A percentile compares a stretch with the other conserved stretches of the same genome.
Evolutionary conservation across 495 filamentous ascomycete species (phyloP).

Genomic region (Cercophora newfieldiana): DNA sequence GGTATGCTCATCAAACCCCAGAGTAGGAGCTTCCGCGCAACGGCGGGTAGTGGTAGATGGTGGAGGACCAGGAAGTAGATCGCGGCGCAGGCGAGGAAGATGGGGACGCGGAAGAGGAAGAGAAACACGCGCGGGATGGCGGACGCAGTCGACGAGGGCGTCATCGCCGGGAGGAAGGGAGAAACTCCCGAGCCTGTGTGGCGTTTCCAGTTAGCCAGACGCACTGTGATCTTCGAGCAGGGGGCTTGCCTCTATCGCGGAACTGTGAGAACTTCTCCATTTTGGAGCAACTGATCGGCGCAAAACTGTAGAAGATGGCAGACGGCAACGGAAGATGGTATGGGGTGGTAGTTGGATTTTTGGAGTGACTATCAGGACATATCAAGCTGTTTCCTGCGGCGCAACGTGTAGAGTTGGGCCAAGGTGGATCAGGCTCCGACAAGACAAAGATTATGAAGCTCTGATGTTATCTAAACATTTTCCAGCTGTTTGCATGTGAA

Average conservation of each 20-base stretch:
- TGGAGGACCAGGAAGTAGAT: conserved; percentile 80
- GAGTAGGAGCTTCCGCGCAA: conserved; percentile 75
- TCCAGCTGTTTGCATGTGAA: conserved; percentile 19
- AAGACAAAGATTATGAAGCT: not conserved
- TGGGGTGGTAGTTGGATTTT: not conserved
- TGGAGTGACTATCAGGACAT: not conserved
- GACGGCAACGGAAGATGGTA: not conserved
- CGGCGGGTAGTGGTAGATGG: conserved; percentile 79
- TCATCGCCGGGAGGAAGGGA: conserved; percentile 82
- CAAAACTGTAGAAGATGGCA: not conserved
- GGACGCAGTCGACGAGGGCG: conserved; percentile 58
- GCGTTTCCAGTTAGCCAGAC: conserved; percentile 4
- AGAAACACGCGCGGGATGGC: conserved; percentile 67
- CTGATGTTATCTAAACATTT: conserved; percentile 3
- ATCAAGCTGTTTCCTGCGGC: not conserved
- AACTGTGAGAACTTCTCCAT: conserved; percentile 99
- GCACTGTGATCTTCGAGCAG: conserved; percentile 18
- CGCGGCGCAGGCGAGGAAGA: conserved; percentile 67
- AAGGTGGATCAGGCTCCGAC: not conserved
- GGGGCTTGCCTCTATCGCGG: conserved; percentile 76
- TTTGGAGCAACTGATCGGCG: not conserved
- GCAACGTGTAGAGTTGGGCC: not conserved
- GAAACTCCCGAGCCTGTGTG: conserved; percentile 86
- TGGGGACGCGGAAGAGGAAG: conserved; percentile 75
- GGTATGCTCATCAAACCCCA: conserved; percentile 85